Evolutionary conservation across 148 eudicot genomes (phyloP), one percentile per base, ranked within the genome.

Genomic region (Oxyria digyna): DNA sequence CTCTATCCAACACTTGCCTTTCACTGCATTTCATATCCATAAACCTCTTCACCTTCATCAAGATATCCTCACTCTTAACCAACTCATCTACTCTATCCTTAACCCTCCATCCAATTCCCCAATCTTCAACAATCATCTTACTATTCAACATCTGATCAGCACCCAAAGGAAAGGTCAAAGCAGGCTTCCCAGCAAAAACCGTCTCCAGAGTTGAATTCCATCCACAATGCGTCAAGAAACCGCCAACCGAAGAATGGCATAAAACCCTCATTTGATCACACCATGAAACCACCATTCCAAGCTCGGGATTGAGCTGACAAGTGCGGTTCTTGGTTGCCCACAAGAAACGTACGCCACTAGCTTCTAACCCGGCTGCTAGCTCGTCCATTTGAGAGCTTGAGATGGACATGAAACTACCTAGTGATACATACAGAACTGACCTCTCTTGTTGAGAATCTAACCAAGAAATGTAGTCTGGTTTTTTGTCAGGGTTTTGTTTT

Each of bases 231-330:
- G 38, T 35, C 3, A 35, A 6, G 6, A 2, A 35, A 3, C 38
- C 38, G 3, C 38, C 38, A 2, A 35, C 40, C 5, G 76, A 75
- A 0, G 65, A 13, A 59, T 83, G 86, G 23, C 73, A 67, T 32
- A 83, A 33, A 2, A 83, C 83, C 71, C 41, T 75, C 71, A 78
- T 40, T 50, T 83, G 86, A 33, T 80, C 86, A 33, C 86, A 83
- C 83, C 83, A 83, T 13, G 41, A 46, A 37, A 83, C 70, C 4
- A 21, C 65, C 42, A 62, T 70, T 49, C 59, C 49, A 18, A 31
- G 42, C 27, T 31, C 66, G 23, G 6, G 6, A 23, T 27, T 15
- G 11, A 0, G 8, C 46, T 14, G 33, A 37, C 0, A 27, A 2
- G 68, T 74, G 42, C 77, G 74, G 1, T 67, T 79, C 21, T 81